These are phyloP conservation scores for Globisporangium camurandrum DNA, from an alignment of 352 stramenopile genomes.

Conservation along the genomic window DNA sequence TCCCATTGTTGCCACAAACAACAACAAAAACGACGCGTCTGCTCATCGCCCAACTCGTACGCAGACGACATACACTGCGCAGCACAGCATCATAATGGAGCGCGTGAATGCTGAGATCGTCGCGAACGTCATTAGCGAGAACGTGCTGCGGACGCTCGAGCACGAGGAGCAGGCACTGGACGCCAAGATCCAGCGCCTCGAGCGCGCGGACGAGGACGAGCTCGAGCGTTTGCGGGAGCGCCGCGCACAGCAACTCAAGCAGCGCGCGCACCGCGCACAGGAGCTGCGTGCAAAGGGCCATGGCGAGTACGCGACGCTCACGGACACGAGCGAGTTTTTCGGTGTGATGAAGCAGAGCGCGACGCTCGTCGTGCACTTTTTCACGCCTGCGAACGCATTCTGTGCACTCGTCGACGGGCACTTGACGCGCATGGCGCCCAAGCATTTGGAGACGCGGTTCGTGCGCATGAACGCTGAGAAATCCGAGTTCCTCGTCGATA, in stretches of 20 bases:
- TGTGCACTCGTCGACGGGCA: conserved; percentile 94
- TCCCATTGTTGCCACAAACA: too few species aligned
- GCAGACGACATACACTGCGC: too few species aligned
- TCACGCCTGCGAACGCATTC: conserved; percentile 87
- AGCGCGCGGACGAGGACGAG: conserved; percentile 84
- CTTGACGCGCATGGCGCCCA: conserved; percentile 81
- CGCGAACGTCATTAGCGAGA: conserved; percentile 76
- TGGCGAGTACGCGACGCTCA: conserved; percentile 86
- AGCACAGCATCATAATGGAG: too few species aligned
- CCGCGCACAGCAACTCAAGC: conserved; percentile 69
- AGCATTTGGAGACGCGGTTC: conserved; percentile 94
- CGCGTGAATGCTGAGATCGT: conserved; percentile 68
- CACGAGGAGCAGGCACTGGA: conserved; percentile 82
- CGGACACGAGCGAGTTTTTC: conserved; percentile 94
- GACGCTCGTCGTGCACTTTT: conserved; percentile 94
- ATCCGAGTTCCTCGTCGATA: conserved; percentile 94
- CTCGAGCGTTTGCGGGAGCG: conserved; percentile 83
- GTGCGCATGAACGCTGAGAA: conserved; percentile 96
- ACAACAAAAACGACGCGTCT: not conserved
- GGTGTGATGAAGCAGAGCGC: conserved; percentile 89
- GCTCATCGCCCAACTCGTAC: too few species aligned
- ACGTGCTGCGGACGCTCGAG: conserved; percentile 83
- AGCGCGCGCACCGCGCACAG: conserved; percentile 58
- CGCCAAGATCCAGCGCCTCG: conserved; percentile 75
- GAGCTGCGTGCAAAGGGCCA: conserved; percentile 74